Evolutionary conservation across 768 basidiomycete species (phyloP).

Genomic region (Paxillus involutus): DNA sequence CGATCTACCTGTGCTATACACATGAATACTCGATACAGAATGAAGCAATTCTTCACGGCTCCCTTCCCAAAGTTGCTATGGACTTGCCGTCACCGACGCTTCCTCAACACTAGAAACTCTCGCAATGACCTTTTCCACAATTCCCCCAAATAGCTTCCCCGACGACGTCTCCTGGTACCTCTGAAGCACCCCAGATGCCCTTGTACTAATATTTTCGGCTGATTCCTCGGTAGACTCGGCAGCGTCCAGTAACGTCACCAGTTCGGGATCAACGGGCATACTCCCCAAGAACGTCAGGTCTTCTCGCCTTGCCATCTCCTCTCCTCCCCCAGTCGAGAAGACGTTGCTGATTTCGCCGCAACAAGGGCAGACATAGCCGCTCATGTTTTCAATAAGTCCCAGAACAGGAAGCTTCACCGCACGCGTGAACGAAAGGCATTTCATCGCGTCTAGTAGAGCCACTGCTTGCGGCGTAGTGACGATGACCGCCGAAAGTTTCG

Average conservation of each 20-base stretch:
- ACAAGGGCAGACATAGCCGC: conserved; percentile 96
- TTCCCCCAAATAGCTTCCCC: conserved; percentile 61
- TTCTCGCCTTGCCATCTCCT: conserved; percentile 80
- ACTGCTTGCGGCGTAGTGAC: conserved; percentile 99
- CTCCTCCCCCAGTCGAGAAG: conserved; percentile 92
- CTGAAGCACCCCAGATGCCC: conserved; percentile 52
- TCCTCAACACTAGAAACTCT: conserved; percentile 21
- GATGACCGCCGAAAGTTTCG: conserved; percentile 78
- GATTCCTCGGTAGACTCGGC: conserved; percentile 34
- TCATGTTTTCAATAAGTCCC: conserved; percentile 98
- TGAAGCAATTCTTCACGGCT: not conserved
- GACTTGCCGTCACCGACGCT: not conserved
- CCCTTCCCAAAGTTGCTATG: not conserved
- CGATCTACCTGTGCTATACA: too few relatives aligned
- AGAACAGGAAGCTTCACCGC: conserved; percentile 83
- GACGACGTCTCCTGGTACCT: conserved; percentile 71
- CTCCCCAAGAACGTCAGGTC: conserved; percentile 78
- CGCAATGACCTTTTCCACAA: conserved; percentile 47
- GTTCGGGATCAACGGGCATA: conserved; percentile 89
- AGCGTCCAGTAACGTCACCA: conserved; percentile 83
- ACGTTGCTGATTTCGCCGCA: conserved; percentile 94
- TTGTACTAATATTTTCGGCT: conserved; percentile 23
- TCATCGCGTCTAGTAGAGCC: conserved; percentile 91
- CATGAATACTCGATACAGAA: too few relatives aligned
- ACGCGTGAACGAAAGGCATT: conserved; percentile 94